These are phyloP conservation scores for Lophium mytilinum DNA, from an alignment of 495 filamentous ascomycete species.

Conservation along the genomic window DNA sequence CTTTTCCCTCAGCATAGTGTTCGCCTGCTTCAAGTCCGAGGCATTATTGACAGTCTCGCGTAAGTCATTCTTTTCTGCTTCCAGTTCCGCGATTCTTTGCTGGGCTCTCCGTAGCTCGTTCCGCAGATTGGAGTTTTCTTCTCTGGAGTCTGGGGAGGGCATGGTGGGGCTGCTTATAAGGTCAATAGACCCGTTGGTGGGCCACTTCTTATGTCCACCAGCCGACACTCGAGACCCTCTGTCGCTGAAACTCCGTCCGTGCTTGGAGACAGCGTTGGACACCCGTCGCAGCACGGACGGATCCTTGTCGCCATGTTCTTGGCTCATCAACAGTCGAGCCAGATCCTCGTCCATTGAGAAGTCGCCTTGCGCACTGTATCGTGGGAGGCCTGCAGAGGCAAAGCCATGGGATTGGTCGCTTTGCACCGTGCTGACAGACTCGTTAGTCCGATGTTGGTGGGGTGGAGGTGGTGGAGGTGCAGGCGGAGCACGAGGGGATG, in stretches of 20 bases:
- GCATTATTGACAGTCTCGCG: constrained; percentile 50
- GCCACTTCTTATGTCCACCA: constrained; percentile 54
- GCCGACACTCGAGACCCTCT: constrained; percentile 48
- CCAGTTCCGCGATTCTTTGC: constrained; percentile 73
- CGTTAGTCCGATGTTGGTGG: constrained; percentile 42
- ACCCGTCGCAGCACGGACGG: constrained; percentile 74
- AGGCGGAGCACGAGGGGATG: constrained; percentile 54
- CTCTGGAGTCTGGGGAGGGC: constrained; percentile 52
- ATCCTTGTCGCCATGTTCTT: constrained; percentile 52
- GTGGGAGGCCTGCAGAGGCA: constrained; percentile 50
- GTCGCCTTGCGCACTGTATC: constrained; percentile 65
- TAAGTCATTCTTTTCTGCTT: constrained; percentile 51
- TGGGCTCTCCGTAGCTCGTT: constrained; percentile 73
- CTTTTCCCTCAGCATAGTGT: constrained; percentile 84
- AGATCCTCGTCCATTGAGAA: constrained; percentile 90
- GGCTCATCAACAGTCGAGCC: constrained; percentile 64
- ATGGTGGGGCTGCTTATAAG: constrained; percentile 63
- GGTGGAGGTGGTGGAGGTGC: constrained; percentile 45
- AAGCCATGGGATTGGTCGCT: constrained; percentile 21
- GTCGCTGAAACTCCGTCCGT: constrained; percentile 85
- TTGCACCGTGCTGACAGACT: constrained; percentile 46
- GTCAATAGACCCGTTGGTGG: constrained; percentile 65
- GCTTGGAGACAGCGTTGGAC: constrained; percentile 77
- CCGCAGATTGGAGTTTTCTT: constrained; percentile 67
- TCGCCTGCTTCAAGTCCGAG: constrained; percentile 73